A percentile compares a stretch with the other conserved stretches of the same genome.
These are phyloP conservation scores for Moricandia moricandioides DNA, from an alignment of 345 rosid genomes.

Conservation along the genomic window DNA sequence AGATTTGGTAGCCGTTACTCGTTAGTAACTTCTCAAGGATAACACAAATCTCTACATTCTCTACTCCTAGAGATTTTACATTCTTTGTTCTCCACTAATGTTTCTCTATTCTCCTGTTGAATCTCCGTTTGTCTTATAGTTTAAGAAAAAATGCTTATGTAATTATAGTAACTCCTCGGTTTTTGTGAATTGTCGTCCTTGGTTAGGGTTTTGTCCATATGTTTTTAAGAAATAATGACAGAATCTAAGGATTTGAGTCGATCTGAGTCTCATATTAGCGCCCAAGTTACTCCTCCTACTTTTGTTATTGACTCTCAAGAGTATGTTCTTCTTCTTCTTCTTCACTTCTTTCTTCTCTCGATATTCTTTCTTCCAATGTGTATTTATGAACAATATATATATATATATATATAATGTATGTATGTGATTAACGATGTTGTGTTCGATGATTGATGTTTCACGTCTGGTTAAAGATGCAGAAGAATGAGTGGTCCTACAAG, in stretches of 20 bases:
- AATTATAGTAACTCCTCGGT: too few species aligned
- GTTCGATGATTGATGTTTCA: not conserved
- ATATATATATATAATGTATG: too few species aligned
- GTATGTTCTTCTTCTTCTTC: not conserved
- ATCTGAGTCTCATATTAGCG: not conserved
- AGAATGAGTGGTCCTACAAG: slow-evolving; percentile 14
- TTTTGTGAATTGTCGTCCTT: not conserved
- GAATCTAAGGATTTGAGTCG: not conserved
- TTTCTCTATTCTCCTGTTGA: not conserved
- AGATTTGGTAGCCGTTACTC: not conserved
- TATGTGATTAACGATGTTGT: not conserved
- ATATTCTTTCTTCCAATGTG: not conserved
- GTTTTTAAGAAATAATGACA: not conserved
- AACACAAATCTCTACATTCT: not conserved
- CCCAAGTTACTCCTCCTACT: slow-evolving; percentile 6
- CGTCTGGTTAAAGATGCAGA: not conserved
- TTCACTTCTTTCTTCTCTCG: too few species aligned
- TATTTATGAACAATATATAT: too few species aligned
- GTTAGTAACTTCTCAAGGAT: not conserved
- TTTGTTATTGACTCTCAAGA: not conserved
- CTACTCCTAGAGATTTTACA: not conserved
- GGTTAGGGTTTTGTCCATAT: not conserved
- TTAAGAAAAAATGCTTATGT: not conserved
- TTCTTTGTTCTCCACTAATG: not conserved
- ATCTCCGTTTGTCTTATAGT: not conserved